A percentile compares a stretch with the other conserved stretches of the same genome.
phyloP scores from a whole-genome alignment of 2,329 filamentous ascomycete genomes.

The Scopulariopsis brevicaulis region DNA sequence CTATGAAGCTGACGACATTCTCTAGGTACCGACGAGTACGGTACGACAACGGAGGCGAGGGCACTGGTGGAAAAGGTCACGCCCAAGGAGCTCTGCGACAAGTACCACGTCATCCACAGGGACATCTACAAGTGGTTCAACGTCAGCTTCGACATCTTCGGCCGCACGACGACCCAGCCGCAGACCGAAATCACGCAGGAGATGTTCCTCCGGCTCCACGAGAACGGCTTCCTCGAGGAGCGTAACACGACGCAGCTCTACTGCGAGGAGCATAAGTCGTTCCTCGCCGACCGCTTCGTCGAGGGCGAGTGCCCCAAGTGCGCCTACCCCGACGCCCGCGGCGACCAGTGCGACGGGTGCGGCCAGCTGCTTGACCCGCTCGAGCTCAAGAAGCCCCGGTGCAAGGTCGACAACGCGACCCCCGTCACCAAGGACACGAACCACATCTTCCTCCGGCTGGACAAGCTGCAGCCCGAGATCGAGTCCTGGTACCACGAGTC shows the following conservation, averaged over 20 bases:
- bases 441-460: slow-evolving; percentile 80
- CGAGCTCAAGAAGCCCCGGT: slow-evolving; percentile 72
- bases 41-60: slow-evolving; percentile 92
- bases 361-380: slow-evolving; percentile 61
- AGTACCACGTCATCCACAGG: slow-evolving; percentile 84
- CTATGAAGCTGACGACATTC: neutral
- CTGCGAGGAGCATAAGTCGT: slow-evolving; percentile 66
- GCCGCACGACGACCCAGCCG: slow-evolving; percentile 75
- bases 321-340: slow-evolving; percentile 57
- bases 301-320: slow-evolving; percentile 72
- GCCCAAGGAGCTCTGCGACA: slow-evolving; percentile 76
- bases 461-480: slow-evolving; percentile 69
- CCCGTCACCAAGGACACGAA: slow-evolving; percentile 75
- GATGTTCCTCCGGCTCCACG: slow-evolving; percentile 77
- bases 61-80: slow-evolving; percentile 79
- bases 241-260: slow-evolving; percentile 81
- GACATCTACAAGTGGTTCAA: slow-evolving; percentile 95
- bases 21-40: slow-evolving; percentile 69
- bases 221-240: slow-evolving; percentile 83
- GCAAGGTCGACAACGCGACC: slow-evolving; percentile 79
- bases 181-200: slow-evolving; percentile 91
- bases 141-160: slow-evolving; percentile 90
- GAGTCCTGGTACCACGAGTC: slow-evolving; percentile 67
- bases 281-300: slow-evolving; percentile 78
- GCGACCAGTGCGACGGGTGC: slow-evolving; percentile 67